Evolutionary conservation across 345 rosid species (phyloP).

Genomic region (Populus alba): DNA sequence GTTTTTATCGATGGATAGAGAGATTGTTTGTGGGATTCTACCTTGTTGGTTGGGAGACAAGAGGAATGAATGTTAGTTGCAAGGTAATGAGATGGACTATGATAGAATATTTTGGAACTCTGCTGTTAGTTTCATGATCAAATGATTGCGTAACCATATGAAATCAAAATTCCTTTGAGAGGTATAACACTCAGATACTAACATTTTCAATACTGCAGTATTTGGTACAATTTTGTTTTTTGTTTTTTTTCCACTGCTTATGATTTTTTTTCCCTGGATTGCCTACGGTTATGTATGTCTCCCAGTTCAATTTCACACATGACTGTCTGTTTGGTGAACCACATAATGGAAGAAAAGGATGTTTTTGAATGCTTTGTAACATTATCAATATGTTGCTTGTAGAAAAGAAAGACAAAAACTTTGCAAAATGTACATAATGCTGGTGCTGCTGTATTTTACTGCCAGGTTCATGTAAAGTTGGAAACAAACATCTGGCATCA

Average conservation of each 20-base stretch:
- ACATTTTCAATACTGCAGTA: not conserved
- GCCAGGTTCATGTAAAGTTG: conserved; percentile 34
- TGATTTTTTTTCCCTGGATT: not conserved
- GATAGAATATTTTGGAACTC: not conserved
- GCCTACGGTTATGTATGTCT: not conserved
- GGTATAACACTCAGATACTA: not conserved
- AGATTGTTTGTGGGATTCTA: not conserved
- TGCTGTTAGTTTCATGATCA: not conserved
- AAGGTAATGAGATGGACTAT: not conserved
- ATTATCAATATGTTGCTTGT: not conserved
- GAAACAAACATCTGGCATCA: not conserved
- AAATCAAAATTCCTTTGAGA: not conserved
- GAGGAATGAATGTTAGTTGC: not conserved
- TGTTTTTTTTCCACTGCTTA: too few relatives aligned
- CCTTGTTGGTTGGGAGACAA: not conserved
- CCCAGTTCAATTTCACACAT: not conserved
- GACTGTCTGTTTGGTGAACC: conserved; percentile 5
- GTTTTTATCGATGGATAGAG: not conserved
- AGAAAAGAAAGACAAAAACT: not conserved
- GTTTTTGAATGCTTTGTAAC: not conserved
- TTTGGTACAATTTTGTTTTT: not conserved
- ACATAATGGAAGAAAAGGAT: not conserved
- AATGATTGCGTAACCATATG: not conserved
- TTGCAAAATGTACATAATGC: conserved; percentile 1
- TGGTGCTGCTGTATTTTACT: conserved; percentile 13